A percentile compares a stretch with the other conserved stretches of the same genome.
These are phyloP conservation scores for Apiospora sp. DNA, from an alignment of 2,329 filamentous ascomycete genomes.

Conservation along the genomic window DNA sequence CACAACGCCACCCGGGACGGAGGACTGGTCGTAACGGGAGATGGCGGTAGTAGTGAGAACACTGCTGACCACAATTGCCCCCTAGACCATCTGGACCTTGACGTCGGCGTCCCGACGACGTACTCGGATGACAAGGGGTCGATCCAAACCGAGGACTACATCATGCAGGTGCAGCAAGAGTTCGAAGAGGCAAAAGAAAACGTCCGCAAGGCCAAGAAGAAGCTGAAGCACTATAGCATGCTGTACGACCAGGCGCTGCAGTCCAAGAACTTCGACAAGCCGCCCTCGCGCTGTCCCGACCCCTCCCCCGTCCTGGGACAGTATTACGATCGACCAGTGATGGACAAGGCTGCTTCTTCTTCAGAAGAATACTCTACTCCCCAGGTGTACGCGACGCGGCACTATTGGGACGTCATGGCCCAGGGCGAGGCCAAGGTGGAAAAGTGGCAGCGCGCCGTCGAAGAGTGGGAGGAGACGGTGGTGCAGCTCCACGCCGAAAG, in stretches of 20 bases:
- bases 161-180: background rate
- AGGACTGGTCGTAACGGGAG: rapidly evolving
- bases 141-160: background rate
- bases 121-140: background rate
- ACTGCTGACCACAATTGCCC: background rate
- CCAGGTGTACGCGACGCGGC: background rate
- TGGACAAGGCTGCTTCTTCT: background rate
- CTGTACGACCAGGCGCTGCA: background rate
- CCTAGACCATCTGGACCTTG: background rate
- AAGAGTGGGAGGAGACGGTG: background rate
- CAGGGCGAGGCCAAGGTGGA: background rate
- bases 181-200: background rate
- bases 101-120: background rate
- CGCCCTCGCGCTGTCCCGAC: background rate
- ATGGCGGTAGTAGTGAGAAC: background rate
- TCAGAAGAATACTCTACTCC: background rate
- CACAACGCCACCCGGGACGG: background rate
- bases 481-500: background rate
- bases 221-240: background rate
- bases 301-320: too few species aligned
- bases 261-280: background rate
- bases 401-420: background rate
- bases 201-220: background rate
- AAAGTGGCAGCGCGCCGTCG: background rate
- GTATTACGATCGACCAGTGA: background rate